Percentiles rank a stretch among this genome's conserved stretches.
Evolutionary conservation across 1,284 basidiomycete species (phyloP).

Genomic region (Apiotrichum siamense): DNA sequence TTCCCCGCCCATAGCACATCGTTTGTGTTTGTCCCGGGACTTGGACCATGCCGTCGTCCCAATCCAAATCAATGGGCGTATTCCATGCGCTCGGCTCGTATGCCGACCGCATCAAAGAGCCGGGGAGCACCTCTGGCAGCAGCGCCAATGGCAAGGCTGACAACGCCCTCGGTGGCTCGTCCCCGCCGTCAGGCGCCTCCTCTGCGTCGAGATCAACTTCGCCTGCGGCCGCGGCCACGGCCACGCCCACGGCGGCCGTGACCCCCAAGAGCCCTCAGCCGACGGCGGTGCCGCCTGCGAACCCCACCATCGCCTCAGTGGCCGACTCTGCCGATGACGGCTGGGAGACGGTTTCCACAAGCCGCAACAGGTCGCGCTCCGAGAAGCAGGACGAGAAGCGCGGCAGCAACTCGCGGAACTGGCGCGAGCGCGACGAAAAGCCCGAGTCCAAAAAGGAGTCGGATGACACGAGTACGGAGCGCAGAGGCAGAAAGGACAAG

Average conservation of each 20-base stretch:
- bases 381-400: constrained; percentile 23
- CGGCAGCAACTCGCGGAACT: constrained; percentile 31
- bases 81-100: constrained; percentile 45
- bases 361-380: constrained; percentile 11
- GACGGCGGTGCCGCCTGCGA: no score
- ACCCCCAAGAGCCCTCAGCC: no score
- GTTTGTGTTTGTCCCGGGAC: neutral
- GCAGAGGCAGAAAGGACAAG: constrained; percentile 13
- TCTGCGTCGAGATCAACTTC: constrained; percentile 5
- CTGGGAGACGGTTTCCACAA: constrained; percentile 13
- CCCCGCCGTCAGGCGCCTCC: neutral
- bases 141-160: neutral
- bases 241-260: no score
- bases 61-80: constrained; percentile 27
- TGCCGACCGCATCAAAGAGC: constrained; percentile 39
- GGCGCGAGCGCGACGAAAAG: constrained; percentile 18
- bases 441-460: constrained; percentile 3
- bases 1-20: neutral
- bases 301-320: neutral
- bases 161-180: neutral
- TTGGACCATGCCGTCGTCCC: constrained; percentile 10
- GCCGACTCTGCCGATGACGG: constrained; percentile 4
- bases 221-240: neutral
- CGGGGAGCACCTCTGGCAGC: neutral
- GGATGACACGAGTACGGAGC: constrained; percentile 3